Evolutionary conservation across 164 flowering plant genomes (phyloP).

Genomic region (Chimonanthus praecox): DNA sequence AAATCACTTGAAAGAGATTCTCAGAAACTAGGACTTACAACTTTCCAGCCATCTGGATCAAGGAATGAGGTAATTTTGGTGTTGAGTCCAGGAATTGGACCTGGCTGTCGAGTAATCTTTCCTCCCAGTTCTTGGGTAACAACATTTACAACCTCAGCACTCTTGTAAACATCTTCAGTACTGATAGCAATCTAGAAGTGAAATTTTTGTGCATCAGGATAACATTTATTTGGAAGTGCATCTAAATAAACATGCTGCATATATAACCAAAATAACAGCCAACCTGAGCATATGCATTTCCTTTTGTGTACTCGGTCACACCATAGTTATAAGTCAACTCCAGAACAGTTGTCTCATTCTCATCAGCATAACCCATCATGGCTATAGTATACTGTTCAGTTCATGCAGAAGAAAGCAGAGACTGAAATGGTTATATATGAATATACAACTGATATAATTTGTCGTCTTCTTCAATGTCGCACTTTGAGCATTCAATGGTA

Average conservation of each 20-base stretch:
- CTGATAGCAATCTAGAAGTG: conserved; percentile 70
- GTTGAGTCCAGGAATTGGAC: conserved; percentile 87
- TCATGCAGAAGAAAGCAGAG: not conserved
- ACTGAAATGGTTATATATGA: not conserved
- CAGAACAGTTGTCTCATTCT: conserved; percentile 70
- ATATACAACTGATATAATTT: too few relatives aligned
- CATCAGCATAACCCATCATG: conserved; percentile 89
- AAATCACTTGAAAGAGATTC: not conserved
- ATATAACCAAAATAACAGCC: not conserved
- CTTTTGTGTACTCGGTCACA: conserved; percentile 94
- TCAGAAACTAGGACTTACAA: conserved; percentile 40
- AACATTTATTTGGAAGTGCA: not conserved
- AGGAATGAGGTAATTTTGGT: conserved; percentile 85
- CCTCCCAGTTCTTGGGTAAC: conserved; percentile 95
- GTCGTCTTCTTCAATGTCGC: too few relatives aligned
- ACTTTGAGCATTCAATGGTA: too few relatives aligned
- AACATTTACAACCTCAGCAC: conserved; percentile 69
- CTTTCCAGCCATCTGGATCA: conserved; percentile 99
- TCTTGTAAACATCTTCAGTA: conserved; percentile 90
- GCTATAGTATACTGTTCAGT: conserved; percentile 67
- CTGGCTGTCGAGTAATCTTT: conserved; percentile 86
- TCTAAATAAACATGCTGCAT: not conserved
- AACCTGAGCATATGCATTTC: conserved; percentile 98
- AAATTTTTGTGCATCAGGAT: conserved; percentile 5
- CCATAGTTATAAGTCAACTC: conserved; percentile 95